A percentile compares a stretch with the other conserved stretches of the same genome.
Conservation (phyloP, 441 rosid genomes). For the Geranium incanum region DNA sequence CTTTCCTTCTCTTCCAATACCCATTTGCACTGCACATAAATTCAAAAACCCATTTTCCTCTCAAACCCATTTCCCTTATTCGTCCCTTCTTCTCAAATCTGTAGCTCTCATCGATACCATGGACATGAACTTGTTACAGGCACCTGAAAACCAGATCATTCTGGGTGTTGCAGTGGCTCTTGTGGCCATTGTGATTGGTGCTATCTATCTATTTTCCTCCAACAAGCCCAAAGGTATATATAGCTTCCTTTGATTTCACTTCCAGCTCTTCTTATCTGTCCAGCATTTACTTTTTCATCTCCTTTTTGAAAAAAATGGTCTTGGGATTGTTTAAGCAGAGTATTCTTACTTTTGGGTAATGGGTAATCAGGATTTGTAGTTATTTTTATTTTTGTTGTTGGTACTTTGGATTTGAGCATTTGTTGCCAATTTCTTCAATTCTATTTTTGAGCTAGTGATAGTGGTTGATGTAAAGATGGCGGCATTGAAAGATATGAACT, state of each 20-base stretch:
- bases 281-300: too few species aligned
- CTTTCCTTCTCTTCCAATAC: too few species aligned
- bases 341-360: background rate
- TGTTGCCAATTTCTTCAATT: too few species aligned
- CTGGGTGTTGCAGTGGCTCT: slow-evolving; percentile 65
- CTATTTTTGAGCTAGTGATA: background rate
- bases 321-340: too few species aligned
- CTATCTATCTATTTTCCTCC: slow-evolving; percentile 49
- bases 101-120: slow-evolving; percentile 15
- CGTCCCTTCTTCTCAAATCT: background rate
- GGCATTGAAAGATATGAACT: too few species aligned
- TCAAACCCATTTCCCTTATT: background rate
- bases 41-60: too few species aligned
- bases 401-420: background rate
- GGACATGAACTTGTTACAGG: slow-evolving; percentile 52
- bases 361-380: background rate
- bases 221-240: slow-evolving; percentile 55
- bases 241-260: background rate
- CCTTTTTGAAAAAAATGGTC: too few species aligned
- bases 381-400: background rate
- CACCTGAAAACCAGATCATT: slow-evolving; percentile 60
- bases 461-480: background rate
- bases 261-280: too few species aligned
- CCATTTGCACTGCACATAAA: too few species aligned
- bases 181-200: slow-evolving; percentile 50